A percentile compares a stretch with the other conserved stretches of the same genome.
phyloP scores from a whole-genome alignment of 1,284 basidiomycete species.

The Irpex sp. region DNA sequence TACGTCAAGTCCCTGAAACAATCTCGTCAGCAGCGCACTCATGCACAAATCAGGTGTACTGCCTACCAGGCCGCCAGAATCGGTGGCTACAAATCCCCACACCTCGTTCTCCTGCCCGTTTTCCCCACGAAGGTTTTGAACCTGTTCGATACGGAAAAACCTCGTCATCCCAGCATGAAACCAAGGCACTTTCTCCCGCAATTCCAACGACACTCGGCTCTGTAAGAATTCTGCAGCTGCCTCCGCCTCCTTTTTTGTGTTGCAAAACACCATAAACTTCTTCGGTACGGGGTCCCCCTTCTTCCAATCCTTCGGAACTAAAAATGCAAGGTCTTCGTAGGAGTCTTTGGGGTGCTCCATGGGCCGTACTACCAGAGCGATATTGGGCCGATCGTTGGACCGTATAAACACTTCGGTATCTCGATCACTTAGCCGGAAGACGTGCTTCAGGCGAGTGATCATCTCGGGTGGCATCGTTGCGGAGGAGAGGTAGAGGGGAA shows the following conservation, averaged over 20 bases:
- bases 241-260: conserved; percentile 18
- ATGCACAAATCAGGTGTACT: no score
- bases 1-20: conserved; percentile 35
- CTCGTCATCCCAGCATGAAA: conserved; percentile 19
- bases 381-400: conserved; percentile 7
- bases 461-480: conserved; percentile 1
- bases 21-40: no score
- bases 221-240: conserved; percentile 11
- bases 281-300: not conserved
- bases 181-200: conserved; percentile 16
- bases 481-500: conserved; percentile 2
- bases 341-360: conserved; percentile 1
- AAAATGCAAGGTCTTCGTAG: conserved; percentile 1
- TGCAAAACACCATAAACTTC: conserved; percentile 12
- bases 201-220: conserved; percentile 6
- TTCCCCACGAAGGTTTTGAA: conserved; percentile 13
- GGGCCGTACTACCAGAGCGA: not conserved
- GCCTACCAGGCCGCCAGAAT: conserved; percentile 32
- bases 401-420: not conserved
- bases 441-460: not conserved
- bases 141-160: conserved; percentile 13
- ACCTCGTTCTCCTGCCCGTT: conserved; percentile 8
- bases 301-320: conserved; percentile 7
- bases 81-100: conserved; percentile 24
- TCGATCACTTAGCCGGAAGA: not conserved